Evolutionary conservation across 2,329 filamentous ascomycete species (phyloP), one percentile per base, ranked within the genome.

Genomic region (Aspergillus hortae): DNA sequence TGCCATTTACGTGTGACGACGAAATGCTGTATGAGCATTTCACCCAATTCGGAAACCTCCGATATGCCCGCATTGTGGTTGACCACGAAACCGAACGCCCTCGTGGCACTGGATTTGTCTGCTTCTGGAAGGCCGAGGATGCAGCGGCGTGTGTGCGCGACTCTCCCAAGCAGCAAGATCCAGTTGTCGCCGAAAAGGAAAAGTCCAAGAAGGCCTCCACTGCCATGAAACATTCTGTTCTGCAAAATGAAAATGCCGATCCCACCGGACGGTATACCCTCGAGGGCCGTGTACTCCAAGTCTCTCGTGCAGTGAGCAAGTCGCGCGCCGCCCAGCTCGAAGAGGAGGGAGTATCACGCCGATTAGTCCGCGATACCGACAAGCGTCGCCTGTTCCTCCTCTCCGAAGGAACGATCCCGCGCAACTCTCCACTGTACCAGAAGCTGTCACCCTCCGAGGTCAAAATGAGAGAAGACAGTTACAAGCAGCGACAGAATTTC

Each of bases 21-120:
- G 87, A 91, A 47, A 80, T 84, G 45, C 82, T 99, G 42, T 88
- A 92, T 66, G 80, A 86, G 46, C 92, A 96, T 68, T 99, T 99
- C 66, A 77, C 78, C n/a, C 80, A 87, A 63, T 97, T 99, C 64
- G 95, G 94, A 23, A 81, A 81, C n/a, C 78, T 96, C 36, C 84
- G 92, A 35, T 99, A 97, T 68, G 94, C 92, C 4, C 83, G 95
- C 58, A 86, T 96, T 9, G 95, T 99, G 35, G 82, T 95, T 67
- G 92, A 99, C 67, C 86, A 81, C 44, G 83, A 85, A 21, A 96
- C 90, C 0, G 91, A 92, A 61, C 86, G 90, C 47, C 90, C 94
- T 2, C 90, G 89, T 44, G 94, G 94, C 23, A 97, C 92, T 30
- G 94, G 88, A 4, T 99, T 99, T 65, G 92, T 97, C 27, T 95